Evolutionary conservation across 306 rosid genomes (phyloP), one percentile per base, ranked within the genome.

Genomic region (Lablab purpureus): DNA sequence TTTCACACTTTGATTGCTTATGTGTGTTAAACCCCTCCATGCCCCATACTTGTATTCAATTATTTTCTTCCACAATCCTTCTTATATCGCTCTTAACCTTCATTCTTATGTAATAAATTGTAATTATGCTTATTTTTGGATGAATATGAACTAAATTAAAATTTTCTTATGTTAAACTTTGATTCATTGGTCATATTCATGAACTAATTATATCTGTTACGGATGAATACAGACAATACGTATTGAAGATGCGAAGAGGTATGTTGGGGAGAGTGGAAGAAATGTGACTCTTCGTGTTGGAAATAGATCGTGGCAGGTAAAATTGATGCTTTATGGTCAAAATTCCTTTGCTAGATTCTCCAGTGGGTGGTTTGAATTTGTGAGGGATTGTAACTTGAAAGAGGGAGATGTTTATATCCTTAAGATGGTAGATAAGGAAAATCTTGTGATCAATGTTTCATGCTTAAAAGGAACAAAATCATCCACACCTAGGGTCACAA

Each of bases 361-460:
- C 32, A 0, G 4, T 6, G 88, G 91, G n/a, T 80, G 87, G 83
- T 0, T 0, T 1, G 2, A 23, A 8, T 83, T 88, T 71, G 17
- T 13, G 0, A 74, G 2, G 47, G 82, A 65, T 6, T 69, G 63
- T 19, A 3, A 50, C 11, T 51, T 85, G 77, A 21, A 66, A 30
- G 27, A 0, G 1, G 87, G 89, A 17, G 93, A 87, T 70, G 54
- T 55, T 32, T 80, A 86, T 67, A 76, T 23, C 32, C 70, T 79
- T 70, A 81, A 82, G 87, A 67, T 87, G 50, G 25, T 79, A 27
- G 63, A 80, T 60, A 25, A 15, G 34, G 34, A 63, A 15, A 55
- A 30, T 10, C 25, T 19, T 9, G 77, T 41, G 56, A 15, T 89
- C 69, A 13, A 65, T 40, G 87, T 79, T 34, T 62, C 74, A 55